Evolutionary conservation across 192 early-diverging fungal species (phyloP), one percentile per base, ranked within the genome.

Genomic region (Rhizophagus prolifer): DNA sequence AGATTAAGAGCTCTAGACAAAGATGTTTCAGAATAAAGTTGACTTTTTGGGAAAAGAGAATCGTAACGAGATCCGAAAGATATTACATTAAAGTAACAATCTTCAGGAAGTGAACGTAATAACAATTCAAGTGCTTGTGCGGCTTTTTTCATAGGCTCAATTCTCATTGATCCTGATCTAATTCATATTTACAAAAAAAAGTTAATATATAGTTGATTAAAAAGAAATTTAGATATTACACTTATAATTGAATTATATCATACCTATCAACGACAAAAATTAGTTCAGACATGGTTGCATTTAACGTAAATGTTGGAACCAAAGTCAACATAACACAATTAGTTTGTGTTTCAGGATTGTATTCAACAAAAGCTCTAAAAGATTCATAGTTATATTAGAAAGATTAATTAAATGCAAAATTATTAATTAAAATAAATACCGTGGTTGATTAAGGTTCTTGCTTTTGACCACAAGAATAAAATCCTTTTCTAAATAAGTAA

Each of bases 151-250:
- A 88, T 88, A 46, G 60, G 72, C 36, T 44, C 58, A 25, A 81
- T 85, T 12, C n/a, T 4, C 87, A 88, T 88, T 19, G 88, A 89
- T 10, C 87, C 87, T 8, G 87, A 89, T 46, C 87, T 70, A 86
- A n/a, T 86, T 85, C 26, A 88, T 70, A 28, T 73, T 68, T 9
- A 54, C 1, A 54, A 54, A 54, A 54, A 16, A 54, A 16, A 54
- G 21, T 0, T 21, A 16, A 54, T 54, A 54, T 19, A 5, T 54
- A 54, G 16, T 47, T 14, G 1, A 16, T 50, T 14, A 50, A 54
- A 78, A 62, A 31, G 30, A 14, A 31, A 2, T 28, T 54, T 25
- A 13, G 25, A 12, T 44, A 4, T 50, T 25, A 25, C 41, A 12
- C 10, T 38, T 12, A 44, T 12, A 9, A 44, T 44, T 44, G 4